Percentiles rank a stretch among this genome's conserved stretches.
phyloP scores from a whole-genome alignment of 1,284 basidiomycete species.

The Naganishia sp. region DNA sequence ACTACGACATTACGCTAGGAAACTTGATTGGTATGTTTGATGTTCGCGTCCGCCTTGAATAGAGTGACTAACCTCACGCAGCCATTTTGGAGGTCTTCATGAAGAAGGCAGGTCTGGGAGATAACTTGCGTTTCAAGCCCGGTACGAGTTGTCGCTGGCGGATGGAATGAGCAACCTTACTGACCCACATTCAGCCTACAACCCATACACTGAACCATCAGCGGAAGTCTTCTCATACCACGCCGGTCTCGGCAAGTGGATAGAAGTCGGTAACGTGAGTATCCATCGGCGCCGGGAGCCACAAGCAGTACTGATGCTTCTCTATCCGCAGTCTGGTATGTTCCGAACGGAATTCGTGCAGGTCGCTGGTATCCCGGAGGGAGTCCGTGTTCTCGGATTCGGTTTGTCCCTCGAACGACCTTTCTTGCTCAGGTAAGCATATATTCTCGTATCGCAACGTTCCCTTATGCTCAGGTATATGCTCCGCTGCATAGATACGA shows the following conservation, averaged over 20 bases:
- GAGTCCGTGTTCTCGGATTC: conserved; percentile 96
- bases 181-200: conserved; percentile 41
- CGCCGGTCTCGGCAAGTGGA: conserved; percentile 90
- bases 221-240: conserved; percentile 99
- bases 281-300: background rate
- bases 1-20: conserved; percentile 89
- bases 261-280: conserved; percentile 68
- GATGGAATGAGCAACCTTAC: conserved; percentile 61
- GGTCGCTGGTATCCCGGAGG: conserved; percentile 97
- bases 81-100: conserved; percentile 99
- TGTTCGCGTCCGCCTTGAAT: background rate
- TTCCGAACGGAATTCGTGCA: conserved; percentile 99
- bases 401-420: conserved; percentile 92
- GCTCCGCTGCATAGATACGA: conserved; percentile 53
- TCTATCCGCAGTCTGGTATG: conserved; percentile 90
- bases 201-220: conserved; percentile 94
- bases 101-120: conserved; percentile 88
- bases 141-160: conserved; percentile 53
- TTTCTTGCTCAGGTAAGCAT: conserved; percentile 92
- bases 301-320: background rate
- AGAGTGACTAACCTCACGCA: conserved; percentile 45
- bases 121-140: conserved; percentile 93
- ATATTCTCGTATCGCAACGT: background rate
- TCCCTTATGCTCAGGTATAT: conserved; percentile 15
- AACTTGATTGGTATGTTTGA: conserved; percentile 81